Base-by-base conservation (phyloP, 1,284 basidiomycete species). In the Ganoderma multipileum region DNA sequence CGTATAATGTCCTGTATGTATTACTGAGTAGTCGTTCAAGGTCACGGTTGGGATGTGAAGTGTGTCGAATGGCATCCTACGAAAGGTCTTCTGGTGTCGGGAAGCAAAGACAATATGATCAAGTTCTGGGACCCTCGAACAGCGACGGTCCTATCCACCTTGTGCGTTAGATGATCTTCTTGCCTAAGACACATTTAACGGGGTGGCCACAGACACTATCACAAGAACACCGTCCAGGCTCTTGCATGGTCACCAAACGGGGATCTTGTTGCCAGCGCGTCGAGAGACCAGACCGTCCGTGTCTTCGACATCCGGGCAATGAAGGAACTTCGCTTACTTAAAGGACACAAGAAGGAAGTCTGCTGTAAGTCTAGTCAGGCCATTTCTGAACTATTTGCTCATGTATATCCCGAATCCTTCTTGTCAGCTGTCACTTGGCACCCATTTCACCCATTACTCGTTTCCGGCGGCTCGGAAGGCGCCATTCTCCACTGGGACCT, bases 61-160 rank as follows among this genome's bases (percentile, higher is more conserved):
- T 98, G 96, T 75, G 95, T 99, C 1, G 94, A 98, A 82, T 99
- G 97, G 97, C 97, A 99, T 81, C 95, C 96, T 4, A 95, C 92
- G 3, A 98, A 99, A 80, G 97, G 97, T 3, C 84, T 99, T 7
- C 87, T 99, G 23, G 95, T 95, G 2, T 96, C 94, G 1, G 97
- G 98, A 33, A 95, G 94, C 77, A 99, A 99, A 81, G 98, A 99
- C 81, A 98, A 99, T 80, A 89, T 96, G 74, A 96, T 99, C 81
- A 99, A 99, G 78, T 99, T 99, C 80, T 99, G 97, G 97, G 97
- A 99, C 81, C 98, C 97, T 8, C 86, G 96, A 55, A 94, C 93
- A 11, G 94, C 92, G 44, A 95, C 94, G 6, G 90, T 92, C 44
- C 86, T 98, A 12, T 94, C 94, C 6, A 97, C 96, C 0, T 81